These are phyloP conservation scores for Thalassiosira profunda DNA, from an alignment of 108 stramenopile species.

Conservation along the genomic window DNA sequence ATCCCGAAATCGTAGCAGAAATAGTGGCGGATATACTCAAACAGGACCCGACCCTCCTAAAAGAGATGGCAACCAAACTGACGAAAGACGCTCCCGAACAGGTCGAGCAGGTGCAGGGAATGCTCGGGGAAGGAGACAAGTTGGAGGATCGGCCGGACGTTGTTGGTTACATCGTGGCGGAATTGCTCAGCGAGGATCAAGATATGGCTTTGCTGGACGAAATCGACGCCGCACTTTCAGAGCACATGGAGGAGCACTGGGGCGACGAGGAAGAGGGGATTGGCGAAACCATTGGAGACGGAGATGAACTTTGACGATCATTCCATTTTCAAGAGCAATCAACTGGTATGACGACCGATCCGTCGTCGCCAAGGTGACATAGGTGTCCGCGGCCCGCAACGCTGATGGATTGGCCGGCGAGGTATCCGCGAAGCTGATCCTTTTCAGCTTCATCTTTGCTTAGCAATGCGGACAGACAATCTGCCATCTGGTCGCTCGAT, in stretches of 20 bases:
- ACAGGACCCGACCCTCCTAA: constrained; percentile 22
- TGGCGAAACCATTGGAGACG: neutral
- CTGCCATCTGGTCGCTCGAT: constrained; percentile 51
- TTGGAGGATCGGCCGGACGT: constrained; percentile 39
- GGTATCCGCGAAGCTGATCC: constrained; percentile 20
- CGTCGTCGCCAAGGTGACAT: constrained; percentile 85
- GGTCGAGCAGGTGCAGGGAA: constrained; percentile 5
- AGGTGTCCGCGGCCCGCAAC: constrained; percentile 67
- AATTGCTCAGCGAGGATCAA: constrained; percentile 30
- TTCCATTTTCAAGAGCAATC: too few species aligned
- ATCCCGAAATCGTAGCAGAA: constrained; percentile 43
- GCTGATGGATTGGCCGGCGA: constrained; percentile 66
- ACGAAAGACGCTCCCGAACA: constrained; percentile 5
- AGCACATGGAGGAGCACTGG: constrained; percentile 1
- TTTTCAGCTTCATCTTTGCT: constrained; percentile 33
- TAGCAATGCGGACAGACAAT: constrained; percentile 51
- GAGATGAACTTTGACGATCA: too few species aligned
- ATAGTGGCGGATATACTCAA: constrained; percentile 25
- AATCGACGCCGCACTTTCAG: constrained; percentile 27
- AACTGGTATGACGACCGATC: constrained; percentile 78
- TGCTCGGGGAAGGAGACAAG: constrained; percentile 36
- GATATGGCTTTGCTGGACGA: constrained; percentile 29
- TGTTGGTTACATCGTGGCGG: constrained; percentile 27
- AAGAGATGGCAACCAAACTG: constrained; percentile 22
- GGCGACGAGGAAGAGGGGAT: neutral